Conservation (phyloP, 1,284 basidiomycete species). For the Fomitopsis palustris region DNA sequence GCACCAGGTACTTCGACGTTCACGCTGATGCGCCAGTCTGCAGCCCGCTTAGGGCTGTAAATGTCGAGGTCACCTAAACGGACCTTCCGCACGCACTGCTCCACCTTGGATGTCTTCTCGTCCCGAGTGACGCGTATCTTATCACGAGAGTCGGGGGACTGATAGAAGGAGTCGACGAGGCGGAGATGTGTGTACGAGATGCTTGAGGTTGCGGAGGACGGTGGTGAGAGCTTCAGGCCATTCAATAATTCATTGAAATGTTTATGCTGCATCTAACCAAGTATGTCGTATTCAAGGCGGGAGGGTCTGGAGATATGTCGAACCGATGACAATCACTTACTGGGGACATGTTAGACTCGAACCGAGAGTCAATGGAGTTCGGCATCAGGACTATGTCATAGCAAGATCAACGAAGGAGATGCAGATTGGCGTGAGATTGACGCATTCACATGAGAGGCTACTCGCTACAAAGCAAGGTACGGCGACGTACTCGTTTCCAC, state of each 20-base stretch:
- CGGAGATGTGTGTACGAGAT: constrained; percentile 78
- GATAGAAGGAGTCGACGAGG: constrained; percentile 83
- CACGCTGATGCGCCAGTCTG: constrained; percentile 92
- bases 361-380: constrained; percentile 58
- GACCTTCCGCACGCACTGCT: constrained; percentile 74
- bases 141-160: constrained; percentile 41
- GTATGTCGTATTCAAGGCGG: constrained; percentile 12
- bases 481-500: constrained; percentile 81
- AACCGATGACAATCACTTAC: constrained; percentile 44
- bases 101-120: constrained; percentile 64
- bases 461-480: constrained; percentile 5
- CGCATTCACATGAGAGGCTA: not conserved
- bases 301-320: not conserved
- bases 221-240: constrained; percentile 50
- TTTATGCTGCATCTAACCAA: constrained; percentile 73
- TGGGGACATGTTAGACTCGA: constrained; percentile 89
- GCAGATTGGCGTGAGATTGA: not conserved
- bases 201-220: constrained; percentile 40
- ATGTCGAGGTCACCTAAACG: constrained; percentile 88
- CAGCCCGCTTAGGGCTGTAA: constrained; percentile 74
- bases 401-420: not conserved
- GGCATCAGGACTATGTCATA: constrained; percentile 42
- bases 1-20: constrained; percentile 79
- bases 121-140: constrained; percentile 84
- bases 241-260: constrained; percentile 88